A percentile compares a stretch with the other conserved stretches of the same genome.
phyloP scores from a whole-genome alignment of 1,139 yeast genomes.

The Debaryomycetaceae sp. region DNA sequence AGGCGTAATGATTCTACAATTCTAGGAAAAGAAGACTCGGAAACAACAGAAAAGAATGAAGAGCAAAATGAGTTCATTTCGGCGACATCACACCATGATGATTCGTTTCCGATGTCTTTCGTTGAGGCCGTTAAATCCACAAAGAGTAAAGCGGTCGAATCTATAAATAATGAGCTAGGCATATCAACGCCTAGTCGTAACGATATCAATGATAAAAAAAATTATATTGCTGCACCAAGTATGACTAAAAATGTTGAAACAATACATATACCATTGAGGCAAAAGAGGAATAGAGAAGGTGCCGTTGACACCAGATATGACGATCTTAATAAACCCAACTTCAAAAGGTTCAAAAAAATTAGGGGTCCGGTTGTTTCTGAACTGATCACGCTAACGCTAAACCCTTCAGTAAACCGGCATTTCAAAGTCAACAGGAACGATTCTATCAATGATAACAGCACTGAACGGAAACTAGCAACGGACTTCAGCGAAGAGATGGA shows the following conservation, averaged over 20 bases:
- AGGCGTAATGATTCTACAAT: background rate
- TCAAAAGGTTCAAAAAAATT: slow-evolving; percentile 34
- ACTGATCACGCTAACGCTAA: background rate
- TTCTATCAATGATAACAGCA: slow-evolving; percentile 1
- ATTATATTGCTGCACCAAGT: slow-evolving; percentile 4
- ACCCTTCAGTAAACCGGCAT: slow-evolving; percentile 2
- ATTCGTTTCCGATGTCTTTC: slow-evolving; percentile 13
- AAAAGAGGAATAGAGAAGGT: background rate
- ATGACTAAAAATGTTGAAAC: slow-evolving; percentile 34
- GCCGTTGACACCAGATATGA: slow-evolving; percentile 8
- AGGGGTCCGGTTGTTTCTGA: slow-evolving; percentile 11
- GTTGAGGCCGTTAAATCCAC: slow-evolving; percentile 34
- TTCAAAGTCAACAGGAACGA: background rate
- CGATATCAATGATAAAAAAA: slow-evolving; percentile 9
- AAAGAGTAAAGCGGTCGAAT: slow-evolving; percentile 22
- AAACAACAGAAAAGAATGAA: background rate
- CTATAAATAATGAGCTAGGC: slow-evolving; percentile 28
- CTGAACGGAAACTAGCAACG: slow-evolving; percentile 9
- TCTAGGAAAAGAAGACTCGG: background rate
- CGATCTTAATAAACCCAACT: slow-evolving; percentile 27
- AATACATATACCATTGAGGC: slow-evolving; percentile 18
- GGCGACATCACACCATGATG: background rate
- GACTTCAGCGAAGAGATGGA: slow-evolving; percentile 28
- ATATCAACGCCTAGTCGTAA: slow-evolving; percentile 12
- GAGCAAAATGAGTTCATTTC: background rate